Evolutionary conservation across 441 rosid genomes (phyloP), one percentile per base, ranked within the genome.

Genomic region (Cnidoscolus chayamansa): DNA sequence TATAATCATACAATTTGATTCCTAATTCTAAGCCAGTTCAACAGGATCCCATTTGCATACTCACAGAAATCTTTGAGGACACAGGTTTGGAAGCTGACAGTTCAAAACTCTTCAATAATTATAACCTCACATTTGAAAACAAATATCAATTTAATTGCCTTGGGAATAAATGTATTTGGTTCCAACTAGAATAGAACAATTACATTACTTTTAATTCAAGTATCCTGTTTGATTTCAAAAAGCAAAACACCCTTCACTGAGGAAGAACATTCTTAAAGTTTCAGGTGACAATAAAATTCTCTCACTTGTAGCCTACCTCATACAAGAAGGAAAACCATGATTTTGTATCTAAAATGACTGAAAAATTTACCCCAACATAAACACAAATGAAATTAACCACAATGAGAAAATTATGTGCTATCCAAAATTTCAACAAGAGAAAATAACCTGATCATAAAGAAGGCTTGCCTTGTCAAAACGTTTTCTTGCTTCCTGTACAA

Each of bases 381-480:
- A 59, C 13, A 65, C 35, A 74, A 67, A 58, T 56, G 30, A 75
- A n/a, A 56, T 31, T 51, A 35, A 60, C 37, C 37, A 51, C 71
- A 70, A 68, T 37, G 43, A 70, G 43, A 58, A 40, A 72, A 63
- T 35, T 48, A 55, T 56, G 62, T 70, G 45, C 45, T 61, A 71
- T 51, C 12, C 1, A 49, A 35, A 2, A 35, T 35, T 2, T 2
- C 3, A 35, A 61, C 31, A 59, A 25, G 60, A 68, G 55, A 56
- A 12, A 72, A 43, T 62, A 59, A 94, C 99, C 99, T 96, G 99
- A 74, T 96, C 98, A 73, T 96, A 96, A 66, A 86, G 79, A 79
- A 96, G 90, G 80, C 96, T 88, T 75, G 98, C 94, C 87, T 94
- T 96, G 86, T 96, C 99, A 86, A 96, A 96, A 64, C 87, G 86